phyloP scores from a whole-genome alignment of 345 rosid genomes.

The Punica granatum region DNA sequence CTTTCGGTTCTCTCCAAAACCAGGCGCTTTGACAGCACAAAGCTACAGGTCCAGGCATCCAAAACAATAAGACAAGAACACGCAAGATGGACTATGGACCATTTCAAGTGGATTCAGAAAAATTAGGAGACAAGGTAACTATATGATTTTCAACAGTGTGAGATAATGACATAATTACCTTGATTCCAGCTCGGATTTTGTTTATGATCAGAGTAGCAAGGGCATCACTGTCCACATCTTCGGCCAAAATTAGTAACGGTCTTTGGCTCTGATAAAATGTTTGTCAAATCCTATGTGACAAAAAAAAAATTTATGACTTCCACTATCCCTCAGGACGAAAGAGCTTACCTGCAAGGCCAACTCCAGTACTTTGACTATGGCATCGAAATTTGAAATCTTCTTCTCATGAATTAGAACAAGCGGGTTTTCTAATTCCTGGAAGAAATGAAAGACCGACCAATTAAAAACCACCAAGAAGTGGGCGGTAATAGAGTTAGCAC shows the following conservation, averaged over 20 bases:
- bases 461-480: neutral
- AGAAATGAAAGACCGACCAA: neutral
- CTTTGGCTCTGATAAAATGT: conserved; percentile 58
- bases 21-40: conserved; percentile 94
- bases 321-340: neutral
- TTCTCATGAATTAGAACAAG: conserved; percentile 91
- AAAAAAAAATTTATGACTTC: neutral
- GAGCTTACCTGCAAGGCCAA: conserved; percentile 71
- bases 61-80: neutral
- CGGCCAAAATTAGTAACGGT: conserved; percentile 76
- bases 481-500: neutral
- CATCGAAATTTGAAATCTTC: conserved; percentile 70
- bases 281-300: neutral
- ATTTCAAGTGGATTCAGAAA: no score
- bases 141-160: no score
- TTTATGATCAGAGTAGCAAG: conserved; percentile 76
- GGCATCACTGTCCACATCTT: conserved; percentile 93
- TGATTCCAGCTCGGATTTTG: conserved; percentile 92
- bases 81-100: neutral
- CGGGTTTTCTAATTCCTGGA: conserved; percentile 91
- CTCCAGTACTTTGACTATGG: conserved; percentile 82
- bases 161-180: conserved; percentile 34
- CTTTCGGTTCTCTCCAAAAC: conserved; percentile 95
- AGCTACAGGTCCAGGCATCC: conserved; percentile 28
- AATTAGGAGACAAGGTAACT: no score